These are phyloP conservation scores for Rhodomyrtus psidioides DNA, from an alignment of 441 rosid species.

Conservation along the genomic window DNA sequence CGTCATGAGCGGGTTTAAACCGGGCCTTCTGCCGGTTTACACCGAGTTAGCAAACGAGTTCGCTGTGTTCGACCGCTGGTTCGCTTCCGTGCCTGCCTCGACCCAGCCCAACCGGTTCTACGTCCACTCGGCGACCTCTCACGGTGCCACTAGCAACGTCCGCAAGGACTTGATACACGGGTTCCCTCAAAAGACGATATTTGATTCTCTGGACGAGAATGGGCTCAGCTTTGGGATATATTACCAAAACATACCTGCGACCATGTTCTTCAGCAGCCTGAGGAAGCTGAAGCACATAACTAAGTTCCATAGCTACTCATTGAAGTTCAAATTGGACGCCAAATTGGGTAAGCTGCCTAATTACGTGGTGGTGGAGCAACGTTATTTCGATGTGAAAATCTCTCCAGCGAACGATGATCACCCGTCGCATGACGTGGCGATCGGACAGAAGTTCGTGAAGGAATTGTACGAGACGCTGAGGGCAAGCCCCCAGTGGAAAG, in stretches of 20 bases:
- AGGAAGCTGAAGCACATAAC: conserved; percentile 56
- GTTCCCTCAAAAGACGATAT: conserved; percentile 84
- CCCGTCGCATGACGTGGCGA: conserved; percentile 87
- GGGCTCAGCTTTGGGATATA: conserved; percentile 77
- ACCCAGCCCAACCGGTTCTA: conserved; percentile 97
- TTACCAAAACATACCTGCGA: conserved; percentile 93
- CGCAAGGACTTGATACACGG: conserved; percentile 76
- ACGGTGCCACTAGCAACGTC: conserved; percentile 77
- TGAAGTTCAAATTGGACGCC: conserved; percentile 64
- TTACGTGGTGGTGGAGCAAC: conserved; percentile 78
- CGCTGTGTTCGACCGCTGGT: conserved; percentile 87
- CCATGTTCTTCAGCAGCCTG: conserved; percentile 60
- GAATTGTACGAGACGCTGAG: conserved; percentile 84
- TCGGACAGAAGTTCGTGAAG: conserved; percentile 82
- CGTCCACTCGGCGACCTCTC: conserved; percentile 94
- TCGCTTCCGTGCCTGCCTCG: conserved; percentile 91
- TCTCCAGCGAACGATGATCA: conserved; percentile 90
- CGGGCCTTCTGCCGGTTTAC: conserved; percentile 56
- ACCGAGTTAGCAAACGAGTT: conserved; percentile 74
- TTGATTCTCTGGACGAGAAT: conserved; percentile 77
- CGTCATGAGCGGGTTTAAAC: conserved; percentile 89
- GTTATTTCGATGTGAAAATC: conserved; percentile 57
- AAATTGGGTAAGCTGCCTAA: conserved; percentile 66
- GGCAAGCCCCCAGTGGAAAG: conserved; percentile 91
- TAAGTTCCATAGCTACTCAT: conserved; percentile 53